phyloP scores from a whole-genome alignment of 169 alveolate genomes.

The Plasmodium vivax region DNA sequence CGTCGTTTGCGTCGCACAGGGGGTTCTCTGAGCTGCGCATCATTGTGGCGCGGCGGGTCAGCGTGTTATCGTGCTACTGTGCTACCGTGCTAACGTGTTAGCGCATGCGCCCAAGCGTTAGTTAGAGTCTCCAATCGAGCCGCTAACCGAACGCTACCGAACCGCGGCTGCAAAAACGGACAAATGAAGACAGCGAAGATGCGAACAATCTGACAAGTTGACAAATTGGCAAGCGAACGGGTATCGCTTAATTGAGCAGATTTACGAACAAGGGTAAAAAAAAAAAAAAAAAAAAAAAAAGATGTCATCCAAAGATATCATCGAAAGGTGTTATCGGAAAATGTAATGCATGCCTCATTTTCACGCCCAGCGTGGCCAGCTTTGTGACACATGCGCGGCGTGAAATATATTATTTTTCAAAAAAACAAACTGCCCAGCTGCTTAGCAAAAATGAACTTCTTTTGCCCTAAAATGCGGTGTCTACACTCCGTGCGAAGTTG shows the following conservation, averaged over 20 bases:
- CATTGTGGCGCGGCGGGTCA: background rate
- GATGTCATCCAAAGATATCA: too few species aligned
- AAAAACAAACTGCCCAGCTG: background rate
- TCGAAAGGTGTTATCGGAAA: background rate
- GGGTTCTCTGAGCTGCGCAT: slow-evolving; percentile 17
- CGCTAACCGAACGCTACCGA: background rate
- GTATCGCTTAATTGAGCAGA: background rate
- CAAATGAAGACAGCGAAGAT: background rate
- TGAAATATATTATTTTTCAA: background rate
- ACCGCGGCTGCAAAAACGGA: background rate
- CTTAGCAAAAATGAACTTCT: background rate
- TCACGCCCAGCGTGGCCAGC: background rate
- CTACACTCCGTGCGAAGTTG: background rate
- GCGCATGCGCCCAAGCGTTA: background rate
- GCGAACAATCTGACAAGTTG: background rate
- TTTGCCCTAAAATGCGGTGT: background rate
- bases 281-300: background rate
- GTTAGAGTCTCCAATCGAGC: background rate
- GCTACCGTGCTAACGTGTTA: background rate
- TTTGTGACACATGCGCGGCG: slow-evolving; percentile 14
- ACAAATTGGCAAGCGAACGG: background rate
- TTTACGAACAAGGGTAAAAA: slow-evolving; percentile 1
- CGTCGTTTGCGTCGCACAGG: background rate
- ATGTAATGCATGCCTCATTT: background rate
- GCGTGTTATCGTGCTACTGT: background rate